A percentile compares a stretch with the other conserved stretches of the same genome.
Conservation (phyloP, 371 early-diverging fungal species). For the Actinomortierella wolfii region DNA sequence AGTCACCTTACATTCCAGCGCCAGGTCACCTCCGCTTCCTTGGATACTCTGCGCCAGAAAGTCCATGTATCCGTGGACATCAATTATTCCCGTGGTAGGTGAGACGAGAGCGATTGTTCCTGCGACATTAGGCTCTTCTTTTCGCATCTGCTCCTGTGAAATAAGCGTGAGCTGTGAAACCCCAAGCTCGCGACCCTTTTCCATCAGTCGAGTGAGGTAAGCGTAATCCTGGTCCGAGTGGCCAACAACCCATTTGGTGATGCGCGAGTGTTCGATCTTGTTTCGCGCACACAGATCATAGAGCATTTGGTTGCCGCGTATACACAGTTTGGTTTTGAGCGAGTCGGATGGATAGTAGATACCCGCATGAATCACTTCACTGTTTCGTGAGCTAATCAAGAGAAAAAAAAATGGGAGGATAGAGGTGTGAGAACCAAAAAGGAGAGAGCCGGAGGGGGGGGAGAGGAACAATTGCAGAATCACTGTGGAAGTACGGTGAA, state of each 20-base stretch:
- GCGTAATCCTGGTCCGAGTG: constrained; percentile 54
- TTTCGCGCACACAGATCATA: constrained; percentile 63
- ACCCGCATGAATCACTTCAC: constrained; percentile 92
- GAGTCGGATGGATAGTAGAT: constrained; percentile 83
- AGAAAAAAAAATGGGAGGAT: not conserved
- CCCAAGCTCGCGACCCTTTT: constrained; percentile 61
- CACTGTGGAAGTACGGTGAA: not conserved
- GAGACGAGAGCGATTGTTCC: constrained; percentile 65
- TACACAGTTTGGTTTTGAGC: constrained; percentile 81
- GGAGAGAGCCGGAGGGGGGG: too few relatives aligned
- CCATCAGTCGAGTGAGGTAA: constrained; percentile 65
- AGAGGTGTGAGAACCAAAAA: not conserved
- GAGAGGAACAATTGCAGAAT: too few relatives aligned
- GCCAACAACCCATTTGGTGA: constrained; percentile 88
- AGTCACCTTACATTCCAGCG: constrained; percentile 53
- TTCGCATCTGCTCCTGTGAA: constrained; percentile 41
- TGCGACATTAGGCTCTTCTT: constrained; percentile 66
- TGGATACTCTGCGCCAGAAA: constrained; percentile 53
- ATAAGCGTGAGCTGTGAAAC: constrained; percentile 47
- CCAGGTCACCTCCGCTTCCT: constrained; percentile 57
- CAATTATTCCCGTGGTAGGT: constrained; percentile 84
- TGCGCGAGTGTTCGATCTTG: constrained; percentile 53
- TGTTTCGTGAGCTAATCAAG: constrained; percentile 77
- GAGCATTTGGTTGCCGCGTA: constrained; percentile 73
- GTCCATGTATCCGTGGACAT: constrained; percentile 73